phyloP scores from a whole-genome alignment of 257 asterid genomes.

The Mitragyna speciosa region DNA sequence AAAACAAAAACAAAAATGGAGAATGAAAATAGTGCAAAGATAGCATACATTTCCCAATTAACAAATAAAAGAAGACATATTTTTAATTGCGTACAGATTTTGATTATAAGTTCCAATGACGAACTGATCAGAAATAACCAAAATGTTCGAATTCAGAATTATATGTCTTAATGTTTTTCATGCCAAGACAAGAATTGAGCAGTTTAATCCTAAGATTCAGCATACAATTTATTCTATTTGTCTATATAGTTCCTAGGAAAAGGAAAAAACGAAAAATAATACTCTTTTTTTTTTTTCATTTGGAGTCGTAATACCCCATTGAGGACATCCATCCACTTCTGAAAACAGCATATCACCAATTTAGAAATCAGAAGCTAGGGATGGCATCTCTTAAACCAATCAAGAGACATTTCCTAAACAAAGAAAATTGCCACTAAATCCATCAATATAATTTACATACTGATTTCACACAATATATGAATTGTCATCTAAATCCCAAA shows the following conservation, averaged over 20 bases:
- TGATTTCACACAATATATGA: not conserved
- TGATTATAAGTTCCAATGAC: not conserved
- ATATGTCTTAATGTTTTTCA: not conserved
- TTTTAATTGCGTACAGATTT: not conserved
- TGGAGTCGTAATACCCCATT: not conserved
- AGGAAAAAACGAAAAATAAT: not conserved
- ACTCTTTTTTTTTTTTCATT: not conserved
- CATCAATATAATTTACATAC: not conserved
- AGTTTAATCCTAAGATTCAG: not conserved
- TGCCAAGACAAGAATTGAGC: not conserved
- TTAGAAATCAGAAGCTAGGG: not conserved
- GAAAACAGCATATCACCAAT: no score
- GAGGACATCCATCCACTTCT: not conserved
- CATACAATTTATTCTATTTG: not conserved
- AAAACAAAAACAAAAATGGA: not conserved
- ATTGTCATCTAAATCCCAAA: not conserved
- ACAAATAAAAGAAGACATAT: not conserved
- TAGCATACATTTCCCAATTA: not conserved
- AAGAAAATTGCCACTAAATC: not conserved
- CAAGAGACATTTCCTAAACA: not conserved
- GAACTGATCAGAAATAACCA: not conserved
- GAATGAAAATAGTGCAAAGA: not conserved
- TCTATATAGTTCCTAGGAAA: not conserved
- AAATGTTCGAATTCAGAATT: not conserved
- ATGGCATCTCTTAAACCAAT: not conserved